These are phyloP conservation scores for Xylariaceae sp. DNA, from an alignment of 2,329 filamentous ascomycete species.

Conservation along the genomic window DNA sequence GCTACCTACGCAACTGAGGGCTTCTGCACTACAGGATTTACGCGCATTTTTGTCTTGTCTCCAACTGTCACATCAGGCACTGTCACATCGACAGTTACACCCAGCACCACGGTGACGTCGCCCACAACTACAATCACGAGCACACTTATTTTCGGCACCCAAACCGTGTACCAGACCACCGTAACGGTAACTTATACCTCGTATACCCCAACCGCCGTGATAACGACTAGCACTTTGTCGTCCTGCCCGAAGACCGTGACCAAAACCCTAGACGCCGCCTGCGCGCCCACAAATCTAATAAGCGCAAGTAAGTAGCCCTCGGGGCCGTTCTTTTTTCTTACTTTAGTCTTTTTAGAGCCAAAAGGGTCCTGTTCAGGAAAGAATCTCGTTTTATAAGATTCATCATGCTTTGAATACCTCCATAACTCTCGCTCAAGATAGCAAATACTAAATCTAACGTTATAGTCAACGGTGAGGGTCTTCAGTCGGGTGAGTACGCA, in stretches of 20 bases:
- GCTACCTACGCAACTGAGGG: constrained; percentile 8
- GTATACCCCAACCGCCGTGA: constrained; percentile 11
- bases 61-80: constrained; percentile 15
- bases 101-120: constrained; percentile 10
- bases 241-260: constrained; percentile 17
- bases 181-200: constrained; percentile 4
- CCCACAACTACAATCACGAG: constrained; percentile 11
- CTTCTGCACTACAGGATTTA: constrained; percentile 5
- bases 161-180: constrained; percentile 4
- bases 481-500: constrained; percentile 28
- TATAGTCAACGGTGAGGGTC: constrained; percentile 31
- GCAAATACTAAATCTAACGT: too few species aligned
- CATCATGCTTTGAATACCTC: too few species aligned
- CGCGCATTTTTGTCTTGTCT: not conserved
- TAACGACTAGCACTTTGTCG: constrained; percentile 4
- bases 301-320: too few species aligned
- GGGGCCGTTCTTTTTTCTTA: too few species aligned
- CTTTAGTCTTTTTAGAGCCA: too few species aligned
- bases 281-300: constrained; percentile 32
- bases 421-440: too few species aligned
- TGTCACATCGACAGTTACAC: constrained; percentile 14
- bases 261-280: constrained; percentile 9
- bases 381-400: too few species aligned
- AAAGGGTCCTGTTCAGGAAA: too few species aligned
- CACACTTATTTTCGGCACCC: constrained; percentile 8